Percentiles rank a stretch among this genome's conserved stretches.
These are phyloP conservation scores for Chrysochromulina tobinii DNA, from an alignment of 78 protist genomes.

Conservation along the genomic window DNA sequence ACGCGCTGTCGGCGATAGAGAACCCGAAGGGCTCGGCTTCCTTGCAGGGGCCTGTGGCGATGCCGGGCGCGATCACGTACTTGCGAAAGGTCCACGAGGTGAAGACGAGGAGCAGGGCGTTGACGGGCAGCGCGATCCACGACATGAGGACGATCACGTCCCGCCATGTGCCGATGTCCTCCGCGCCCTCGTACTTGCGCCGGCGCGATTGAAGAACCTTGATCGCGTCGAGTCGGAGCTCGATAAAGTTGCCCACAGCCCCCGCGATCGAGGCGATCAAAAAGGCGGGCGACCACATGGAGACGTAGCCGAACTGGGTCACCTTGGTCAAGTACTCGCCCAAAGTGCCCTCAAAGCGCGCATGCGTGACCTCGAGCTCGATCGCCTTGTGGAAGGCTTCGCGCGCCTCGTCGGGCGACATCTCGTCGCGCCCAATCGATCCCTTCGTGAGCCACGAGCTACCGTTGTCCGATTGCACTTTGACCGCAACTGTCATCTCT, in stretches of 20 bases:
- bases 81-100: not conserved
- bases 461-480: not conserved
- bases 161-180: slow-evolving; percentile 7
- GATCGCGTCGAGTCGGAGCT: not conserved
- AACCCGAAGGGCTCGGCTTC: too few relatives aligned
- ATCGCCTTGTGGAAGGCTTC: not conserved
- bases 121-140: not conserved
- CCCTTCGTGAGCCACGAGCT: not conserved
- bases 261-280: too few relatives aligned
- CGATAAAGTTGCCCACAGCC: not conserved
- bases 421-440: too few relatives aligned
- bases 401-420: not conserved
- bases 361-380: not conserved
- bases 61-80: not conserved
- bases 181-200: not conserved
- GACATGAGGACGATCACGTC: not conserved
- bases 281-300: too few relatives aligned
- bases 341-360: not conserved
- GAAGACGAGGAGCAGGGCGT: not conserved
- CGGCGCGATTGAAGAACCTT: not conserved
- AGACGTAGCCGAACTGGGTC: not conserved
- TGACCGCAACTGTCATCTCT: not conserved
- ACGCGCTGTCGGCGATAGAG: too few relatives aligned
- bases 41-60: too few relatives aligned
- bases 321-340: not conserved